A percentile compares a stretch with the other conserved stretches of the same genome.
Conservation (phyloP, 176 grass and related monocot genomes). For the Juncus effusus region DNA sequence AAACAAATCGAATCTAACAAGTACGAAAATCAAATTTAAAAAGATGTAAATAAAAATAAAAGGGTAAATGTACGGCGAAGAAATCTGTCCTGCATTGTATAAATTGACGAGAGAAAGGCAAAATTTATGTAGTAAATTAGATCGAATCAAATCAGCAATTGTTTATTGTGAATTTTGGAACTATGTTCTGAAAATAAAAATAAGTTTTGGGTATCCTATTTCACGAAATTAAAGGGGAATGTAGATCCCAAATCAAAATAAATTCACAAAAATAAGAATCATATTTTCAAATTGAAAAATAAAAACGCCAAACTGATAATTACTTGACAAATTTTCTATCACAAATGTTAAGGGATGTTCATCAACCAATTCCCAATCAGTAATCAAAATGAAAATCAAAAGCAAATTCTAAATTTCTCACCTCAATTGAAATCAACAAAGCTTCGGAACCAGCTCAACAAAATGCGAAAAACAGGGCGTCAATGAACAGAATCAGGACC, state of each 20-base stretch:
- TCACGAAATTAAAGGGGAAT: too few species aligned
- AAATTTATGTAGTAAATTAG: not conserved
- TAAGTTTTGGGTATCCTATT: not conserved
- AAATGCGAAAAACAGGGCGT: not conserved
- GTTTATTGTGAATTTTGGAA: not conserved
- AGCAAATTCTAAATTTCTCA: not conserved
- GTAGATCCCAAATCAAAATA: too few species aligned
- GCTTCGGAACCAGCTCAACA: constrained; percentile 18
- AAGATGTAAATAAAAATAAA: not conserved
- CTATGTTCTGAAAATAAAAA: not conserved
- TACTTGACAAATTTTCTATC: not conserved
- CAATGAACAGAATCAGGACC: too few species aligned
- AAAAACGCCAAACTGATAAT: too few species aligned
- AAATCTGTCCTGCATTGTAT: not conserved
- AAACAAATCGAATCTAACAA: constrained; percentile 7
- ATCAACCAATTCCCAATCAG: not conserved
- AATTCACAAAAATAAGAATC: too few species aligned
- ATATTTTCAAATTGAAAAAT: too few species aligned
- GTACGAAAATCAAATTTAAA: not conserved
- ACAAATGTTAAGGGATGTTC: not conserved
- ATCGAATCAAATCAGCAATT: not conserved
- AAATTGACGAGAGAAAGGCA: not conserved
- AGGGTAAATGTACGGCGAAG: not conserved
- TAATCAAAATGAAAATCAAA: not conserved
- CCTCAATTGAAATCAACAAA: constrained; percentile 24